Evolutionary conservation across 768 basidiomycete genomes (phyloP), one percentile per base, ranked within the genome.

Genomic region (Leucocoprinus leucothites): DNA sequence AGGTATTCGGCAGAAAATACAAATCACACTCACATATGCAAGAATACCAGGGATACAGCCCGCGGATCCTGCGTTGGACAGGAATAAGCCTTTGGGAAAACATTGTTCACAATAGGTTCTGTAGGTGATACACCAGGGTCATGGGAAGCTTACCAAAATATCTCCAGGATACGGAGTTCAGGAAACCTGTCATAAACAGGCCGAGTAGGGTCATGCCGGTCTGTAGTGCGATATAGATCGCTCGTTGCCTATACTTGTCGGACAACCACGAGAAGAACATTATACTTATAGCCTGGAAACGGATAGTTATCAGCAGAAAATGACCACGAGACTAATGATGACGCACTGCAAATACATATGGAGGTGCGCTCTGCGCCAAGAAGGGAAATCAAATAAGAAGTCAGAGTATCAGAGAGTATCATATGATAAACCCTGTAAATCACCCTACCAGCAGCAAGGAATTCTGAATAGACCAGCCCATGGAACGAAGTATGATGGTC

Each of bases 1-100:
- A 21, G n/a, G n/a, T 19, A 42, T 22, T 16, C 28, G 19, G 7
- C 21, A 43, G 34, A 40, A 16, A 3, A 21, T 41, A 3, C 36
- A 26, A 19, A 45, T 50, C 26, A 51, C 44, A 66, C 79, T 58
- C 60, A 79, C 78, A 65, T 80, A 81, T 51, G 79, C 77, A 26
- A 81, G 65, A 34, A 81, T 75, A 3, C 74, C 77, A 38, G 79
- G 73, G 41, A 79, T 74, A 54, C 71, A 71, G 2, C 78, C 76
- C 31, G 69, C 69, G 21, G 77, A 75, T 16, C 78, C 79, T 28
- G 75, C 74, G 55, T 71, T 77, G 38, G 63, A 67, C 40, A 81
- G 55, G 61, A 80, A 80, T 34, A 80, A 67, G 5, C 80, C 79
- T 79, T 51, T 24, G 53, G 34, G 50, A 38, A 28, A 11, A 46